A percentile compares a stretch with the other conserved stretches of the same genome.
Evolutionary conservation across 2,329 filamentous ascomycete species (phyloP).

Genomic region (Fusarium transvaalense): DNA sequence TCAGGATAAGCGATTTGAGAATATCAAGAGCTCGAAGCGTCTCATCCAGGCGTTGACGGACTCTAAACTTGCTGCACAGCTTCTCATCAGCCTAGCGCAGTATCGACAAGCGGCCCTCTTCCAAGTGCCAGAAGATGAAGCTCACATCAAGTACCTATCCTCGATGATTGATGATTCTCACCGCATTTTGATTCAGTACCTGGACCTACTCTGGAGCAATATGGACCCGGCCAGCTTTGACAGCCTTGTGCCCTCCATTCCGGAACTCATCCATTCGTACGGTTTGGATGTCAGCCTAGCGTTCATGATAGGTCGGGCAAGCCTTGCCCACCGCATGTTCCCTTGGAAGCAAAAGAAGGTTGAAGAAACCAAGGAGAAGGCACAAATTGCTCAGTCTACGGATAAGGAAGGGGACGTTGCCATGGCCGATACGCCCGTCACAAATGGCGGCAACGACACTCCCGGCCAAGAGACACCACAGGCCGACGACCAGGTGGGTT

Average conservation of each 20-base stretch:
- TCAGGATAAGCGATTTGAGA: conserved; percentile 84
- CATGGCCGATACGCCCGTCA: conserved; percentile 59
- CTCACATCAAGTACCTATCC: conserved; percentile 89
- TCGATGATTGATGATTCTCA: conserved; percentile 93
- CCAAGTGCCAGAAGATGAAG: conserved; percentile 75
- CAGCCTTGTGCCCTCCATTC: conserved; percentile 78
- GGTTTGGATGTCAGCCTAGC: conserved; percentile 84
- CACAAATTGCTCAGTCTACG: conserved; percentile 46
- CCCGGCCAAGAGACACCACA: conserved; percentile 46
- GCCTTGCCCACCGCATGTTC: conserved; percentile 75
- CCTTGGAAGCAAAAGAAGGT: conserved; percentile 56
- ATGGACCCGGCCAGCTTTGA: conserved; percentile 83
- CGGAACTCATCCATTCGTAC: conserved; percentile 80
- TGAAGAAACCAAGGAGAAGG: conserved; percentile 48
- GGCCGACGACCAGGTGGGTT: conserved; percentile 52
- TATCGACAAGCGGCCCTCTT: conserved; percentile 90
- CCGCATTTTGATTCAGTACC: conserved; percentile 84
- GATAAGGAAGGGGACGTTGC: conserved; percentile 71
- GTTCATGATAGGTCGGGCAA: conserved; percentile 84
- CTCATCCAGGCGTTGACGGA: conserved; percentile 84
- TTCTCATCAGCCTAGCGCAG: conserved; percentile 91
- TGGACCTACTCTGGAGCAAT: conserved; percentile 88
- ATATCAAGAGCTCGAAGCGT: conserved; percentile 79
- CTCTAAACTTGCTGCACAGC: conserved; percentile 80
- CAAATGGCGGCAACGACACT: conserved; percentile 45